These are phyloP conservation scores for Trametes cinnabarina DNA, from an alignment of 768 basidiomycete species.

Conservation along the genomic window DNA sequence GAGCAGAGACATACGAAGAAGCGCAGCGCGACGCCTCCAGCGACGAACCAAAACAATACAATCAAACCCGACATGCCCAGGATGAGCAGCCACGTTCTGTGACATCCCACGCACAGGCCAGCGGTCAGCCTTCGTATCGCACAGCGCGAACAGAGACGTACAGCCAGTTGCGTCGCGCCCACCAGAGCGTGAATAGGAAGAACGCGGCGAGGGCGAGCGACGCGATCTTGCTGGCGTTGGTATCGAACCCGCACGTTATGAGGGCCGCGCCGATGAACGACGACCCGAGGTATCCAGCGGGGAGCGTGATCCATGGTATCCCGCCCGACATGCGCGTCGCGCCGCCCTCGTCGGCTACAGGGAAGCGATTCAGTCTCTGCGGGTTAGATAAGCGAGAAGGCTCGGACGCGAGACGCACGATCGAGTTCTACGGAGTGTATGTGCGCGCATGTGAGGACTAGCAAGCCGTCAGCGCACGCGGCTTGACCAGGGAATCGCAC, in stretches of 20 bases:
- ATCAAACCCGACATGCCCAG: conserved; percentile 77
- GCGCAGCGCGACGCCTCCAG: conserved; percentile 67
- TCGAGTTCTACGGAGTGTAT: conserved; percentile 86
- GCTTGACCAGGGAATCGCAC: not conserved
- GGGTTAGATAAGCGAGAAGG: not conserved
- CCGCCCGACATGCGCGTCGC: conserved; percentile 87
- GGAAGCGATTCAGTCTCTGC: not conserved
- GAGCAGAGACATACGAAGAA: conserved; percentile 56
- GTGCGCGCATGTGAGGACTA: conserved; percentile 75
- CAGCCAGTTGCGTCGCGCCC: conserved; percentile 76
- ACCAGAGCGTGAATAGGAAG: conserved; percentile 87
- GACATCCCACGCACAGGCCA: not conserved
- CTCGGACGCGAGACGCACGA: conserved; percentile 48
- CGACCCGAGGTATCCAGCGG: conserved; percentile 84
- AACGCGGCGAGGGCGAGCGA: conserved; percentile 78
- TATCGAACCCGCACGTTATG: conserved; percentile 87
- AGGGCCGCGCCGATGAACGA: conserved; percentile 83
- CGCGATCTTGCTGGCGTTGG: conserved; percentile 84
- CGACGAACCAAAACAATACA: conserved; percentile 82
- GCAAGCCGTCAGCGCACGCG: not conserved
- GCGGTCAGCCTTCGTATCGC: not conserved
- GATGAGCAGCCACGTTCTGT: conserved; percentile 76
- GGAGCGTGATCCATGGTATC: conserved; percentile 75
- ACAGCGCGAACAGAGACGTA: conserved; percentile 34
- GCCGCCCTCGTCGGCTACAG: conserved; percentile 81